A percentile compares a stretch with the other conserved stretches of the same genome.
phyloP scores from a whole-genome alignment of 2,329 filamentous ascomycete genomes.

The Pseudocercospora cruenta region DNA sequence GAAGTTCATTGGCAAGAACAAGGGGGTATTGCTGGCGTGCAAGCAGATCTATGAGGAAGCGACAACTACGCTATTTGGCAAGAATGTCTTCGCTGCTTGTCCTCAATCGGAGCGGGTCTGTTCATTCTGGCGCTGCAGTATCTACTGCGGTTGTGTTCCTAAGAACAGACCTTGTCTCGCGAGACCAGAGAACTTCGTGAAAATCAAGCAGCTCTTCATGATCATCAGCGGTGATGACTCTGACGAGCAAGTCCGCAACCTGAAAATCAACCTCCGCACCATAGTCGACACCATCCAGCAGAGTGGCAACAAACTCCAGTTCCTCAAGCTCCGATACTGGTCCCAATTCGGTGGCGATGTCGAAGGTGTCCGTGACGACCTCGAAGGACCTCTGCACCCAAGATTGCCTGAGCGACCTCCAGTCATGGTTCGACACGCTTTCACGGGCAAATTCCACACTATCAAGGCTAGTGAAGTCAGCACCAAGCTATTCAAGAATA shows the following conservation, averaged over 20 bases:
- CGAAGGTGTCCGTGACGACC: constrained; percentile 13
- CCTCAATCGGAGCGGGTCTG: constrained; percentile 15
- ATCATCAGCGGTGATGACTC: constrained; percentile 6
- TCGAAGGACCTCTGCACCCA: constrained; percentile 16
- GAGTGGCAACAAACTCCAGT: constrained; percentile 9
- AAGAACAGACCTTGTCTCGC: constrained; percentile 14
- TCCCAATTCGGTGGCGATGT: constrained; percentile 19
- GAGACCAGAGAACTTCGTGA: constrained; percentile 11
- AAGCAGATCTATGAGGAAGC: constrained; percentile 30
- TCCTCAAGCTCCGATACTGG: constrained; percentile 19
- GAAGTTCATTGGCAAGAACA: constrained; percentile 10
- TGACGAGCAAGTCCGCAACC: neutral
- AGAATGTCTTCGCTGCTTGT: constrained; percentile 23
- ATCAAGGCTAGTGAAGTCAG: constrained; percentile 2
- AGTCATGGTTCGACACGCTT: constrained; percentile 12
- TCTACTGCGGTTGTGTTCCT: neutral
- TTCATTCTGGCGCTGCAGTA: constrained; percentile 21
- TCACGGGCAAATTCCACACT: constrained; percentile 8
- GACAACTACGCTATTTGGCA: constrained; percentile 21
- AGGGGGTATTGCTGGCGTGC: constrained; percentile 26
- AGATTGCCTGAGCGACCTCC: constrained; percentile 8
- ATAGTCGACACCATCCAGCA: constrained; percentile 13
- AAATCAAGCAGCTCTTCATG: constrained; percentile 23
- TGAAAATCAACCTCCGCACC: constrained; percentile 30
- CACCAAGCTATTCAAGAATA: constrained; percentile 16